A percentile compares a stretch with the other conserved stretches of the same genome.
phyloP scores from a whole-genome alignment of 1,284 basidiomycete genomes.

The Sporisorium reilianum region DNA sequence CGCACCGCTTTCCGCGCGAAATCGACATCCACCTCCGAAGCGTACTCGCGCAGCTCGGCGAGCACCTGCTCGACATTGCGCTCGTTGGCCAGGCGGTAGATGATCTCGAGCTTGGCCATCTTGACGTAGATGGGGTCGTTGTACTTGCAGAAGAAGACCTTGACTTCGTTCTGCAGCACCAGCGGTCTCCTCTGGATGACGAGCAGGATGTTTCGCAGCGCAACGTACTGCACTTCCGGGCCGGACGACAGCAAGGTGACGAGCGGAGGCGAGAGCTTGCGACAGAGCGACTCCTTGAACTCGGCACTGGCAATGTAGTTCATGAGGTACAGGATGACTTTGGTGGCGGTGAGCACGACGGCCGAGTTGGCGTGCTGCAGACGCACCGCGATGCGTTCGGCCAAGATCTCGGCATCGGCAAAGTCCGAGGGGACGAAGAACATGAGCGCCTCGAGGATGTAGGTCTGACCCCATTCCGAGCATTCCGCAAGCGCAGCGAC shows the following conservation, averaged over 20 bases:
- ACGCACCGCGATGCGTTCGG: slow-evolving; percentile 90
- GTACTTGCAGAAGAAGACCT: slow-evolving; percentile 99
- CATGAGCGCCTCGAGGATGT: slow-evolving; percentile 93
- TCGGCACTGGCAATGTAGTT: slow-evolving; percentile 96
- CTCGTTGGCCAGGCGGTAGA: slow-evolving; percentile 92
- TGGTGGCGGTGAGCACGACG: slow-evolving; percentile 92
- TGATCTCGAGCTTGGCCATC: slow-evolving; percentile 97
- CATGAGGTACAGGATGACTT: slow-evolving; percentile 95
- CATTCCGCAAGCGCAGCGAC: slow-evolving; percentile 86
- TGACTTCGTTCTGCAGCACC: slow-evolving; percentile 95
- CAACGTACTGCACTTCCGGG: slow-evolving; percentile 98
- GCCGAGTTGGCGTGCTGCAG: slow-evolving; percentile 95
- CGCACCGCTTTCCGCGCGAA: slow-evolving; percentile 97
- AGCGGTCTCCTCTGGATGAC: slow-evolving; percentile 93
- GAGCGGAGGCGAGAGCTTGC: slow-evolving; percentile 92
- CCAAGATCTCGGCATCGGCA: slow-evolving; percentile 90
- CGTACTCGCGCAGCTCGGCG: slow-evolving; percentile 96
- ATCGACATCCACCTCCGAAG: slow-evolving; percentile 96
- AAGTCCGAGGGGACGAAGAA: slow-evolving; percentile 90
- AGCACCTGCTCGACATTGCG: slow-evolving; percentile 92
- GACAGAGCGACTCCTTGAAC: slow-evolving; percentile 88
- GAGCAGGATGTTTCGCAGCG: slow-evolving; percentile 93
- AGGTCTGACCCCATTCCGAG: slow-evolving; percentile 98
- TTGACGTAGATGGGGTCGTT: slow-evolving; percentile 99
- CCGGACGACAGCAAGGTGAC: slow-evolving; percentile 81